These are phyloP conservation scores for Arthrinium puccinioides DNA, from an alignment of 2,329 filamentous ascomycete genomes.

Conservation along the genomic window DNA sequence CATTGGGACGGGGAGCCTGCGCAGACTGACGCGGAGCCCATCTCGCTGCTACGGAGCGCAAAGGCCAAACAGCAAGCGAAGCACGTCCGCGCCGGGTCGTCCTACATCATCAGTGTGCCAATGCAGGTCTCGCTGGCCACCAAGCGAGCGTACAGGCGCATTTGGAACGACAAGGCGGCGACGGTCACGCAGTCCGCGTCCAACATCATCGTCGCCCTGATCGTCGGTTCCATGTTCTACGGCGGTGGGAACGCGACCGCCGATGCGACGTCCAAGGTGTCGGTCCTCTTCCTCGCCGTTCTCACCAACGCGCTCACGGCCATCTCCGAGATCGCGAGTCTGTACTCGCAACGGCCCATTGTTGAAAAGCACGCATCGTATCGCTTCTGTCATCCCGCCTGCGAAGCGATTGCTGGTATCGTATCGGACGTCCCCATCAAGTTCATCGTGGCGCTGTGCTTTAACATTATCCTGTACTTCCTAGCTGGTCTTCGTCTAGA, in stretches of 20 bases:
- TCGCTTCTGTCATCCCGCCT: conserved; percentile 18
- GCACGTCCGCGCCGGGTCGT: conserved; percentile 44
- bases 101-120: conserved; percentile 47
- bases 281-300: conserved; percentile 53
- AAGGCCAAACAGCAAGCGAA: conserved; percentile 46
- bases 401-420: conserved; percentile 11
- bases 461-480: conserved; percentile 54
- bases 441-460: conserved; percentile 38
- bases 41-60: conserved; percentile 30
- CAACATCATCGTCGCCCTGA: conserved; percentile 49
- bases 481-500: conserved; percentile 46
- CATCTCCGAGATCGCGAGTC: conserved; percentile 44
- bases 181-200: conserved; percentile 37
- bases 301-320: conserved; percentile 52
- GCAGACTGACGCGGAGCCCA: conserved; percentile 1
- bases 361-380: conserved; percentile 38
- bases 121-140: conserved; percentile 48
- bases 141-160: conserved; percentile 41
- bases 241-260: conserved; percentile 39
- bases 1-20: too few relatives aligned
- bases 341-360: conserved; percentile 37
- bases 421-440: conserved; percentile 35
- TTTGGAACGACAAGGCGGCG: conserved; percentile 43
- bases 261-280: conserved; percentile 47
- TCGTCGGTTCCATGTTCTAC: conserved; percentile 56